phyloP scores from a whole-genome alignment of 2,329 filamentous ascomycete genomes.

The Cucurbitaria berberidis region DNA sequence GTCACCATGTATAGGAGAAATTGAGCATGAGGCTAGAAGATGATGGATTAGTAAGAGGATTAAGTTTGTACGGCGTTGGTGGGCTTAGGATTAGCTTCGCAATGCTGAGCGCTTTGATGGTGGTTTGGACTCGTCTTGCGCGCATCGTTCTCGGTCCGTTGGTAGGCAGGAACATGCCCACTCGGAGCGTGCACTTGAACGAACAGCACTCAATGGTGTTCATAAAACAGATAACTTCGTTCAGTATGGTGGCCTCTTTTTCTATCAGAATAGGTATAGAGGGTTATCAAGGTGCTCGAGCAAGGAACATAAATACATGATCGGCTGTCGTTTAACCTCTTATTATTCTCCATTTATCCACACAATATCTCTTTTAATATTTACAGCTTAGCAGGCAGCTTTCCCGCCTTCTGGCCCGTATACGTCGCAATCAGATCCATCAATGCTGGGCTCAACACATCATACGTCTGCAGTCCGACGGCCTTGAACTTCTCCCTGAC shows the following conservation, averaged over 20 bases:
- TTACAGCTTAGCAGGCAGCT: slow-evolving; percentile 33
- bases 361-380: neutral
- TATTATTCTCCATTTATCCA: neutral
- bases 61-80: no score
- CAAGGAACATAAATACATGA: neutral
- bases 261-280: neutral
- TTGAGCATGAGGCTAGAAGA: no score
- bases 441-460: slow-evolving; percentile 65
- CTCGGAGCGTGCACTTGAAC: no score
- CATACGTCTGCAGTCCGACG: slow-evolving; percentile 67
- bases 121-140: no score
- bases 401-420: slow-evolving; percentile 57
- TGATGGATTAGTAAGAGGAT: no score
- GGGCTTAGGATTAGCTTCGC: no score
- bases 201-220: neutral
- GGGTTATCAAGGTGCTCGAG: neutral
- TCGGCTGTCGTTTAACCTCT: neutral
- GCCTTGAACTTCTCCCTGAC: slow-evolving; percentile 61
- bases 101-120: no score
- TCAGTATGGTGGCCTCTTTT: neutral
- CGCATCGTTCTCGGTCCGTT: no score
- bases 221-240: neutral
- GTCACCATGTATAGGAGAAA: no score
- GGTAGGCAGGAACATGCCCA: no score
- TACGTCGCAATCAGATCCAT: slow-evolving; percentile 64